Evolutionary conservation across 2,329 filamentous ascomycete species (phyloP).

Genomic region (Scopulariopsis brevicaulis): DNA sequence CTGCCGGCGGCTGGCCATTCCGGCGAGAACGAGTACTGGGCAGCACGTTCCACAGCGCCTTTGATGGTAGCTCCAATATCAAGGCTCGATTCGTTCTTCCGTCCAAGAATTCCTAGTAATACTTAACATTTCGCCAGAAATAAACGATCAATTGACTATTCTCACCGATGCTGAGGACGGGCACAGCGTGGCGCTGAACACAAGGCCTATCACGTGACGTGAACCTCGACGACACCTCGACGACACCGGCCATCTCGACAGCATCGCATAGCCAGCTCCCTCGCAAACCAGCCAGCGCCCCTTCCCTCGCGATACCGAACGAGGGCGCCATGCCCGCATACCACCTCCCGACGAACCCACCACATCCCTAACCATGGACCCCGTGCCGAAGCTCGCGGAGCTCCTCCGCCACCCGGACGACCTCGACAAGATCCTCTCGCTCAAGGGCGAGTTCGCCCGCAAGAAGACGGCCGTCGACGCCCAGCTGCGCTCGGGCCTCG

Average conservation of each 20-base stretch:
- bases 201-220: background rate
- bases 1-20: too few species aligned
- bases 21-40: too few species aligned
- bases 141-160: too few species aligned
- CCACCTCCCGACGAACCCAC: background rate
- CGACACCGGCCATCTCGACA: background rate
- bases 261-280: background rate
- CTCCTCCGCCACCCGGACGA: slow-evolving; percentile 92
- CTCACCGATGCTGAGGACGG: too few species aligned
- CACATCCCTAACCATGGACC: slow-evolving; percentile 38
- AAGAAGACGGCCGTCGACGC: slow-evolving; percentile 89
- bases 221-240: background rate
- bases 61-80: too few species aligned
- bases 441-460: slow-evolving; percentile 87
- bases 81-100: too few species aligned
- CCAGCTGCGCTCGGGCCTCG: slow-evolving; percentile 77
- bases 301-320: background rate
- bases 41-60: too few species aligned
- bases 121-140: too few species aligned
- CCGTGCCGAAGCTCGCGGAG: slow-evolving; percentile 75
- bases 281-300: background rate
- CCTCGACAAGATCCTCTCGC: slow-evolving; percentile 82
- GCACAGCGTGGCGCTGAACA: background rate
- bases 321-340: background rate
- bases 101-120: too few species aligned